Base-by-base conservation (phyloP, 2,329 filamentous ascomycete genomes). In the Aspergillus sp. region DNA sequence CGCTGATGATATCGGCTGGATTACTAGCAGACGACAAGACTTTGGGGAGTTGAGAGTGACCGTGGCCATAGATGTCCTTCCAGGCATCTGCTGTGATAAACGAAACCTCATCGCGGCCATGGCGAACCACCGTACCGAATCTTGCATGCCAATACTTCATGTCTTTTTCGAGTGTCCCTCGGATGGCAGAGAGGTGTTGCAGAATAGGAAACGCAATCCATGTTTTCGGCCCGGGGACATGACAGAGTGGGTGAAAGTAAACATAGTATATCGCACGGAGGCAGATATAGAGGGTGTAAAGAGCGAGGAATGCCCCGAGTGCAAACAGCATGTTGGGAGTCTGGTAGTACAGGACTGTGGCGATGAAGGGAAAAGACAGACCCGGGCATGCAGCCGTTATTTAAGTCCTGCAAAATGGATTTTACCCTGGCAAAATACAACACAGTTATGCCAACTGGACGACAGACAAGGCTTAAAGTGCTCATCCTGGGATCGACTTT, bases 81-180 rank as follows among this genome's bases (percentile, higher is more conserved):
- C 56, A 60, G 9, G 57, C 59, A 2, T 46, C 29, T 0, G 49
- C 34, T 4, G 43, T 52, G 33, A 53, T 58, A 44, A 62, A 64
- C 4, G 60, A 62, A 2, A 70, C 50, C 33, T 65, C 57, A 6
- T 54, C 52, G 1, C 66, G 68, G 1, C 46, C 50, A 5, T 65
- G 48, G 3, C 67, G 59, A 4, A 69, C 61, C 2, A 30, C 45
- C 5, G 36, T 38, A 8, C 52, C 52, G 12, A 52, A 55, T n/a
- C 27, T 28, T 0, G 33, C 33, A 19, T 56, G 52, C 6, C 48
- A 41, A 1, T 19, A 9, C 4, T 37, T 37, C 4, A 49, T 28
- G 29, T 48, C 45, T 2, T 33, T 40, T 5, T 53, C 51, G 1
- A 49, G 12, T 19, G 19, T 10, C 4, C 51, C 53, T 8, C 42